Base-by-base conservation (phyloP, 495 filamentous ascomycete genomes). In the Entonaema liquescens region DNA sequence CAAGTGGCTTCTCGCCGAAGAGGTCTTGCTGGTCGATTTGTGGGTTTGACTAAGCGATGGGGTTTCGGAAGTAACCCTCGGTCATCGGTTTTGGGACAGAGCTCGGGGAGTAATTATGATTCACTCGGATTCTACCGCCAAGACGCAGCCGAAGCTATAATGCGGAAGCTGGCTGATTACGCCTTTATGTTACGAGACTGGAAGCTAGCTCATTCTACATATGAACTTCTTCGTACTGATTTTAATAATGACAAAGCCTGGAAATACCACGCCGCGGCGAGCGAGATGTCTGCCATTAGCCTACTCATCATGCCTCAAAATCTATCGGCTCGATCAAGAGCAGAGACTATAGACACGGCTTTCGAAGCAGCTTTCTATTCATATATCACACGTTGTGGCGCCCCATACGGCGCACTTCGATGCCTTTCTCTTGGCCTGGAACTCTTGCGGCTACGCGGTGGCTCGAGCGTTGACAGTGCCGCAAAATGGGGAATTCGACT, bases 211-310 rank as follows among this genome's bases (percentile, higher is more conserved):
- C 88, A 94, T 70, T 92, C 89, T 8, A 94, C 91, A 0, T 99
- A 97, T 78, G 95, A 98, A 19, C 84, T 98, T 15, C 83, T 99
- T 3, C 87, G 92, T 33, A 84, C 89, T 7, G 95, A 99, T 74
- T 98, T 93, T 74, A 89, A 88, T 63, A 95, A 94, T 75, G 95
- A 98, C 77, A 97, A 98, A 78, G 95, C 95, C 1, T 98, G 96
- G 95, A 91, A 85, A 72, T 93, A 98, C 70, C 93, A 98, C 76
- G 95, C 96, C 0, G 93, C 91, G 0, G 91, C 92, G 13, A 91
- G 94, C 77, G 95, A 99, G 81, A 97, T 98, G 94, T 87, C 90
- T 4, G 95, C 92, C 12, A 84, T 98, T 3, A 91, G 89, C 67
- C 87, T 90, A 35, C 87, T 99, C 35, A 81, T 99, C 25, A 89